Conservation (phyloP, 768 basidiomycete genomes). For the Holtermannia corniformis region DNA sequence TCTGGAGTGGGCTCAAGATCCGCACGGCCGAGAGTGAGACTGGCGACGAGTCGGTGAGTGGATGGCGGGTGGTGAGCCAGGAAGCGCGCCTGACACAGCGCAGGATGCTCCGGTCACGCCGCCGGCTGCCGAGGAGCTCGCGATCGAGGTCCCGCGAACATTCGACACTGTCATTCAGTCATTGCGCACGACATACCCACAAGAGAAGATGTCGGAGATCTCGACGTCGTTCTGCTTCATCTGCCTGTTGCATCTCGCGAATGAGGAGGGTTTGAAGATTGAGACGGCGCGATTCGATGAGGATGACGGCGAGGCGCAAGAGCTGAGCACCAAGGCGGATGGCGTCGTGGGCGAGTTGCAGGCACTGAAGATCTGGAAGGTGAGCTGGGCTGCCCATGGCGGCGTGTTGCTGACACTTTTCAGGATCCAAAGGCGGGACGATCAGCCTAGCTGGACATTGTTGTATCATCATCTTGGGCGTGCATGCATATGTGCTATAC, state of each 20-base stretch:
- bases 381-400: slow-evolving; percentile 7
- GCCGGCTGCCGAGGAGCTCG: slow-evolving; percentile 9
- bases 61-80: background rate
- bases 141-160: slow-evolving; percentile 17
- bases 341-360: slow-evolving; percentile 37
- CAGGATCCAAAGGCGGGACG: slow-evolving; percentile 27
- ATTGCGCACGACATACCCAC: slow-evolving; percentile 71
- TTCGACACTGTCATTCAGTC: slow-evolving; percentile 62
- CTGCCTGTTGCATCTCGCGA: slow-evolving; percentile 88
- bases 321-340: slow-evolving; percentile 20
- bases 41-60: slow-evolving; percentile 24
- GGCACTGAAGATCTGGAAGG: slow-evolving; percentile 37
- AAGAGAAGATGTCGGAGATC: slow-evolving; percentile 93
- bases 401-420: background rate
- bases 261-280: slow-evolving; percentile 87
- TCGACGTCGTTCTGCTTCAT: slow-evolving; percentile 99
- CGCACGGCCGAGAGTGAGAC: slow-evolving; percentile 46
- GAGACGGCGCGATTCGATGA: slow-evolving; percentile 42
- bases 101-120: slow-evolving; percentile 21
- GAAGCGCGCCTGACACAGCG: background rate
- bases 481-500: background rate
- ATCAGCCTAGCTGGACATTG: slow-evolving; percentile 16
- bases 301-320: slow-evolving; percentile 32
- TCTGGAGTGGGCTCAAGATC: slow-evolving; percentile 87
- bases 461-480: too few species aligned